Evolutionary conservation across 1,284 basidiomycete species (phyloP), one percentile per base, ranked within the genome.

Genomic region (Leccinum angustisporum): DNA sequence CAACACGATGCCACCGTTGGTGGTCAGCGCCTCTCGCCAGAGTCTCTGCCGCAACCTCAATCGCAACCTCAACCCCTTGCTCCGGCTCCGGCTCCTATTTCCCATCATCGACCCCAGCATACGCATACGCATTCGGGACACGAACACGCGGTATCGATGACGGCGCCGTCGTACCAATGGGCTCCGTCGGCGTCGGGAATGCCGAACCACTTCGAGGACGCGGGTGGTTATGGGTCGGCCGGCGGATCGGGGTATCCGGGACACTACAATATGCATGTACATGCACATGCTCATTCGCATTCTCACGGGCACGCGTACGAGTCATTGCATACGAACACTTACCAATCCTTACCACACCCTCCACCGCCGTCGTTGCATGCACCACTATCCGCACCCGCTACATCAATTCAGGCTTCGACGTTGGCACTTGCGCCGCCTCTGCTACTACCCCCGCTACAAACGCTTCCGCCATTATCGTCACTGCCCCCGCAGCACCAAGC

Each of bases 301-400:
- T 3, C 10, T 7, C 46, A 21, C 18, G 18, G 11, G 11, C 46
- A 48, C 46, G 46, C 46, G 18, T 48, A 48, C 18, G 46, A 21
- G 18, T 48, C 46, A 4, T 48, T 21, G 43, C 38, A 18, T 69
- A 68, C 18, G 59, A 61, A n/a, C 63, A 65, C n/a, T 8, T 60
- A 1, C 7, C 69, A 1, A 43, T 55, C 31, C 13, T 62, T n/a
- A 18, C 63, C 8, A 2, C 68, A 0, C 56, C 65, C 2, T 74
- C 63, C 18, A 48, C 21, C 9, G 21, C 21, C 21, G 0, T 8
- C 46, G 21, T 7, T 48, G 21, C 46, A 48, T 13, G 21, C 46
- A 48, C 43, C 63, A 65, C n/a, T 59, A 70, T 52, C 13, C 65
- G 5, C n/a, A 43, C 43, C 18, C 10, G 7, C 13, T 21, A 4